Evolutionary conservation across 352 stramenopile species (phyloP).

Genomic region (Phytophthora pseudosyringae): DNA sequence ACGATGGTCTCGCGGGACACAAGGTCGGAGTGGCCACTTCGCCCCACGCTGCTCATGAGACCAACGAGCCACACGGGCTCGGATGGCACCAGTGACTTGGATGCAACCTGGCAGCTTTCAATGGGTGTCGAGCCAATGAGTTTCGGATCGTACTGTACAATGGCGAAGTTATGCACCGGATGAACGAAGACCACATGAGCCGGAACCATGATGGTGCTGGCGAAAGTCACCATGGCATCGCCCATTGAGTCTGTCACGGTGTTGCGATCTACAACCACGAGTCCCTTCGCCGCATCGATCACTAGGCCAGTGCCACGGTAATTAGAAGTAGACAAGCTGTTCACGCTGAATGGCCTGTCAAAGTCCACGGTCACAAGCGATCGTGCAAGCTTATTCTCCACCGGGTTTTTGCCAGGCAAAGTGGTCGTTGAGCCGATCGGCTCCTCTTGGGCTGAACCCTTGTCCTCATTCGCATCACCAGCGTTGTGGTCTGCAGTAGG

Average conservation of each 20-base stretch:
- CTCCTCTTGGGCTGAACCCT: constrained; percentile 25
- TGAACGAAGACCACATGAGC: constrained; percentile 92
- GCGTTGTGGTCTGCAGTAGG: constrained; percentile 5
- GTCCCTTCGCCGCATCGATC: constrained; percentile 83
- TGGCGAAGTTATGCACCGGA: constrained; percentile 93
- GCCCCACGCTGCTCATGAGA: constrained; percentile 82
- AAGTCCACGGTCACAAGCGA: constrained; percentile 89
- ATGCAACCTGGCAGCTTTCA: constrained; percentile 76
- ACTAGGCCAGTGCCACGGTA: constrained; percentile 90
- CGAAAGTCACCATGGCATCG: constrained; percentile 91
- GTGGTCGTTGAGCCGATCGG: constrained; percentile 80
- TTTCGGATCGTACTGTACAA: constrained; percentile 92
- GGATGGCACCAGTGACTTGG: constrained; percentile 63
- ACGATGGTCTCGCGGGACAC: constrained; percentile 89
- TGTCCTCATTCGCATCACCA: constrained; percentile 6
- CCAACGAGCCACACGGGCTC: constrained; percentile 88
- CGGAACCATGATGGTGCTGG: constrained; percentile 89
- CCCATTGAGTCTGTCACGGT: constrained; percentile 91
- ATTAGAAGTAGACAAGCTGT: constrained; percentile 86
- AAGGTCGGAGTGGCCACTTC: constrained; percentile 80
- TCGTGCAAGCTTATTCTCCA: constrained; percentile 83
- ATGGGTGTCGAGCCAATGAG: constrained; percentile 86
- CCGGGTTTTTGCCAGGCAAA: constrained; percentile 80
- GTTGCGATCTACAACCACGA: constrained; percentile 93
- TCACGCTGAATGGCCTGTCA: constrained; percentile 86